Base-by-base conservation (phyloP, 2,329 filamentous ascomycete species). In the Aureobasidium zeae region DNA sequence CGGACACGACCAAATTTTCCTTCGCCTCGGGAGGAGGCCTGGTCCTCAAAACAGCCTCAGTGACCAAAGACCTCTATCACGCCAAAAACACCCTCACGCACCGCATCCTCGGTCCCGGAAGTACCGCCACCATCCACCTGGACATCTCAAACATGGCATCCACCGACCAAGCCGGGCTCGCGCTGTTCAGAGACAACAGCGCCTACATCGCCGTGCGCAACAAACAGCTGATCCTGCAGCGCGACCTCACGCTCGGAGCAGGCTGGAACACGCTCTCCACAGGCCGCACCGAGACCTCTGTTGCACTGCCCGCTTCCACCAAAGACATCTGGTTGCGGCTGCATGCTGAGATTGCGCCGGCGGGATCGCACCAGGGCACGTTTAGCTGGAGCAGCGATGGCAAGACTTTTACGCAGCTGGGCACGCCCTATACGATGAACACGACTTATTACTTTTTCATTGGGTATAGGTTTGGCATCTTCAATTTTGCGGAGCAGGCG, bases 91-190 rank as follows among this genome's bases (percentile, higher is more conserved):
- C 64, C 1, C 54, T 67, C 2, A 67, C 65, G 0, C 63, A 63
- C 32, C 62, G 65, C 9, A 64, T 66, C 34, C 51, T 62, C 1
- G 65, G 64, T 2, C 63, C 63, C 4, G 56, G 56, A 8, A 63
- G 71, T 7, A 51, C 55, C 0, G 74, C 65, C 0, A 78, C 73
- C 0, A 66, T 77, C 20, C 48, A 63, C 7, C 52, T 79, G 6
- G 66, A 77, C 51, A 65, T 69, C 28, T 62, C 57, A 24, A 58
- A 58, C 30, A 72, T 77, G 66, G 53, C 57, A 0, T 64, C 68
- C 38, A 74, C 74, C 2, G 75, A 78, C 47, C 62, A 66, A 10
- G 63, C 68, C 0, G 74, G 75, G 1, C 61, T 75, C 0, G 67
- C 71, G 0, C 58, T 71, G 4, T 73, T 79, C 57, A 67, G 75